These are phyloP conservation scores for Penicillium egyptiacum DNA, from an alignment of 495 filamentous ascomycete species.

Conservation along the genomic window DNA sequence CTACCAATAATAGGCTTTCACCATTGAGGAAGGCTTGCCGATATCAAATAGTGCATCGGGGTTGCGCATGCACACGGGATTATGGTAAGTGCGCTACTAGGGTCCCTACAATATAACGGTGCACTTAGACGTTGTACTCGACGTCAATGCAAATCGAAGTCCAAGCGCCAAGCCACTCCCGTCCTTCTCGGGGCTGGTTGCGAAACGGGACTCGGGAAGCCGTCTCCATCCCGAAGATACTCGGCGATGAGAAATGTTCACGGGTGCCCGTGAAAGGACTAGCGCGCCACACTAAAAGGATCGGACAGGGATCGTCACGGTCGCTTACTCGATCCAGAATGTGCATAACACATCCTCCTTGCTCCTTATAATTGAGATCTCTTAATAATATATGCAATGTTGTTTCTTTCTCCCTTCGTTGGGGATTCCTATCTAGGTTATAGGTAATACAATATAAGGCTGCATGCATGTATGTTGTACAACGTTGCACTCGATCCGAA, in stretches of 20 bases:
- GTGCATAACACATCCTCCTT: constrained; percentile 6
- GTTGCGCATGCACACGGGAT: constrained; percentile 9
- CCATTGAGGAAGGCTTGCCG: constrained; percentile 4
- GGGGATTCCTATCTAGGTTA: constrained; percentile 1
- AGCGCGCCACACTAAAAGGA: constrained; percentile 8
- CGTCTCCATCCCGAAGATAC: constrained; percentile 20
- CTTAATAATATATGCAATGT: background rate
- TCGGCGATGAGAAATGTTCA: constrained; percentile 1
- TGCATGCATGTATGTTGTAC: background rate
- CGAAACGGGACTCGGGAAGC: constrained; percentile 22
- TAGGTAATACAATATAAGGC: background rate
- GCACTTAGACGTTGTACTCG: background rate
- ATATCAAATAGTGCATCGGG: background rate
- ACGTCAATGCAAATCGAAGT: constrained; percentile 3
- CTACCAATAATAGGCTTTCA: background rate
- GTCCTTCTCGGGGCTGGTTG: constrained; percentile 1
- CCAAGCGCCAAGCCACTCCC: constrained; percentile 5
- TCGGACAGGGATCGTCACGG: background rate
- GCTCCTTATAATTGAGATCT: background rate
- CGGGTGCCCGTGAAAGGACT: background rate
- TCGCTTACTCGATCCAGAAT: constrained; percentile 4
- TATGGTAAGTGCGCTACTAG: background rate
- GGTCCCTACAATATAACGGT: background rate
- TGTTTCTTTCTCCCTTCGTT: background rate
- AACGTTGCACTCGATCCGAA: background rate